Conservation (phyloP, 2,329 filamentous ascomycete species). For the Fusarium haematococcum region DNA sequence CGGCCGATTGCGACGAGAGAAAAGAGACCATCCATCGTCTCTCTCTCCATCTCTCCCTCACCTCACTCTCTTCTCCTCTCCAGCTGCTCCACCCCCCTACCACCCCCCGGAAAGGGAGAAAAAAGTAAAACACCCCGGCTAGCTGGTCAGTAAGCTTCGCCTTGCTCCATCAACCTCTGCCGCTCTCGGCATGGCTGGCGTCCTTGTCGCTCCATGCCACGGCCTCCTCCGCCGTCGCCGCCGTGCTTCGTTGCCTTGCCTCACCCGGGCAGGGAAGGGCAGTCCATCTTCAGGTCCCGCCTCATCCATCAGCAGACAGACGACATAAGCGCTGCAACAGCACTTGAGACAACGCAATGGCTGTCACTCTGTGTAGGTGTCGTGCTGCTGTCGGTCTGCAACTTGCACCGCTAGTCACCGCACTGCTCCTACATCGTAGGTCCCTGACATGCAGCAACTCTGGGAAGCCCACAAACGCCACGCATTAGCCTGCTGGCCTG, state of each 20-base stretch:
- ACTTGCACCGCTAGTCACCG: conserved; percentile 10
- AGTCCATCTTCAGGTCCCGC: conserved; percentile 4
- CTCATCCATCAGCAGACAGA: background rate
- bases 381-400: conserved; percentile 17
- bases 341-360: conserved; percentile 4
- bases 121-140: conserved; percentile 31
- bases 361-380: conserved; percentile 5
- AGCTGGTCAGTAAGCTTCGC: conserved; percentile 24
- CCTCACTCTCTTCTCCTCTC: conserved; percentile 13
- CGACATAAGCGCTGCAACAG: conserved; percentile 7
- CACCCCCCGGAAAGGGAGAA: conserved; percentile 11
- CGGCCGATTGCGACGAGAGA: conserved; percentile 19
- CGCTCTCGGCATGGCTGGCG: conserved; percentile 7
- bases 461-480: conserved; percentile 33
- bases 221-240: background rate
- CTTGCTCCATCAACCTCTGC: conserved; percentile 10
- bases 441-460: conserved; percentile 31
- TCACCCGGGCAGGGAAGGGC: background rate
- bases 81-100: conserved; percentile 16
- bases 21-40: conserved; percentile 4
- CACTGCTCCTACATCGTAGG: background rate
- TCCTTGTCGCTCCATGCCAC: conserved; percentile 13
- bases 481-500: conserved; percentile 38
- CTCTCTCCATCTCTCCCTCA: background rate
- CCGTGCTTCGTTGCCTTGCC: background rate